phyloP scores from a whole-genome alignment of 805 yeast genomes.

The Lipomyces mesembrius region DNA sequence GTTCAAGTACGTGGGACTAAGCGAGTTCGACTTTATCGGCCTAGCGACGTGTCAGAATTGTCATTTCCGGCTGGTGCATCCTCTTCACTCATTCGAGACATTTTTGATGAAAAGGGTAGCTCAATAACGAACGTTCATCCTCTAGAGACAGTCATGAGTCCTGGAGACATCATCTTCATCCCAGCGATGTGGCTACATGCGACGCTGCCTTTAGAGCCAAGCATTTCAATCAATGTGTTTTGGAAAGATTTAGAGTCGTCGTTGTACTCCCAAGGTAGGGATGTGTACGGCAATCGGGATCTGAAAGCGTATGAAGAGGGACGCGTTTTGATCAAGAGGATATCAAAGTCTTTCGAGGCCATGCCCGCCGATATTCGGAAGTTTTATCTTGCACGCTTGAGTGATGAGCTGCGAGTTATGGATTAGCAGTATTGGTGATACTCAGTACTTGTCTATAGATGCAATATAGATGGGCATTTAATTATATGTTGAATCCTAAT shows the following conservation, averaged over 20 bases:
- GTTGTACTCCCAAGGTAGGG: constrained; percentile 45
- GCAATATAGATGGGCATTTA: neutral
- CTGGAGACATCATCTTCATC: constrained; percentile 48
- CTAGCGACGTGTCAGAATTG: constrained; percentile 43
- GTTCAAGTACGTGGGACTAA: constrained; percentile 47
- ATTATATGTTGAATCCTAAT: constrained; percentile 3
- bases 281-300: constrained; percentile 49
- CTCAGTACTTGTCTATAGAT: neutral
- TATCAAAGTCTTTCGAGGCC: constrained; percentile 39
- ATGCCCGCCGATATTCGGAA: constrained; percentile 42
- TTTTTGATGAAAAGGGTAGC: constrained; percentile 40
- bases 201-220: constrained; percentile 43
- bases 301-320: constrained; percentile 46
- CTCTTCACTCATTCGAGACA: constrained; percentile 45
- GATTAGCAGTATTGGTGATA: neutral
- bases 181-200: constrained; percentile 51
- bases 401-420: constrained; percentile 39
- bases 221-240: constrained; percentile 47
- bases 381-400: constrained; percentile 44
- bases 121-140: constrained; percentile 40
- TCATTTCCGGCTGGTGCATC: constrained; percentile 45
- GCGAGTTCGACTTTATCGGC: constrained; percentile 46
- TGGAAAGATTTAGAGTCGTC: constrained; percentile 45
- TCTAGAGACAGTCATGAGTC: constrained; percentile 43
- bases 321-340: constrained; percentile 38